Evolutionary conservation across 331 rosid genomes (phyloP).

Genomic region (Pyracantha coccinea): DNA sequence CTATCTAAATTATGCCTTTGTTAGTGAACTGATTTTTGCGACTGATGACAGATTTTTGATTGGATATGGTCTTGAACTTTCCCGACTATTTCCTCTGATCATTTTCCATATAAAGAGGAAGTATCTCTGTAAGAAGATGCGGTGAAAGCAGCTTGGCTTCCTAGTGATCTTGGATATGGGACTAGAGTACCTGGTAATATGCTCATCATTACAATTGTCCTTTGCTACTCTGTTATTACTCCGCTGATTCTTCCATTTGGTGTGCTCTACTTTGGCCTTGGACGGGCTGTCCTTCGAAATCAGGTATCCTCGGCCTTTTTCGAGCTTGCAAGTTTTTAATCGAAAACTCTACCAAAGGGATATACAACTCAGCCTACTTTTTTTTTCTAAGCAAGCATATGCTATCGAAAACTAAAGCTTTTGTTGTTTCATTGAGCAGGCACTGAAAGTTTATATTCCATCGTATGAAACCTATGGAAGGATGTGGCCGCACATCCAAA

Average conservation of each 20-base stretch:
- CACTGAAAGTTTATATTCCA: constrained; percentile 80
- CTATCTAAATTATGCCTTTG: not conserved
- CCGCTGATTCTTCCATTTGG: constrained; percentile 83
- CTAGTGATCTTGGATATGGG: constrained; percentile 73
- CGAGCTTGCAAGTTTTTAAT: not conserved
- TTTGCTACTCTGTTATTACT: constrained; percentile 85
- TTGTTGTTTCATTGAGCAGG: constrained; percentile 32
- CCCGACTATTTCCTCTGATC: constrained; percentile 79
- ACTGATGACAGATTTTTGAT: constrained; percentile 54
- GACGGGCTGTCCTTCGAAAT: constrained; percentile 86
- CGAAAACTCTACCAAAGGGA: not conserved
- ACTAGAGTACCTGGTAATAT: constrained; percentile 79
- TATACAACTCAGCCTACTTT: no score
- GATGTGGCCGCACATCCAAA: constrained; percentile 81
- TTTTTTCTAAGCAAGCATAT: not conserved
- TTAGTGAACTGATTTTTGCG: constrained; percentile 8
- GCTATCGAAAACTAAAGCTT: not conserved
- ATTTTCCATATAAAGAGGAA: constrained; percentile 79
- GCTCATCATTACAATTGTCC: constrained; percentile 64
- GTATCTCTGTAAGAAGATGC: constrained; percentile 80
- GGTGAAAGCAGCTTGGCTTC: constrained; percentile 79
- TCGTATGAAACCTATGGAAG: constrained; percentile 81
- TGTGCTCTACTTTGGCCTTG: constrained; percentile 63
- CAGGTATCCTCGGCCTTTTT: constrained; percentile 43
- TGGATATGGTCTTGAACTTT: constrained; percentile 84